Evolutionary conservation across 306 rosid genomes (phyloP).

Genomic region (Senna tora): DNA sequence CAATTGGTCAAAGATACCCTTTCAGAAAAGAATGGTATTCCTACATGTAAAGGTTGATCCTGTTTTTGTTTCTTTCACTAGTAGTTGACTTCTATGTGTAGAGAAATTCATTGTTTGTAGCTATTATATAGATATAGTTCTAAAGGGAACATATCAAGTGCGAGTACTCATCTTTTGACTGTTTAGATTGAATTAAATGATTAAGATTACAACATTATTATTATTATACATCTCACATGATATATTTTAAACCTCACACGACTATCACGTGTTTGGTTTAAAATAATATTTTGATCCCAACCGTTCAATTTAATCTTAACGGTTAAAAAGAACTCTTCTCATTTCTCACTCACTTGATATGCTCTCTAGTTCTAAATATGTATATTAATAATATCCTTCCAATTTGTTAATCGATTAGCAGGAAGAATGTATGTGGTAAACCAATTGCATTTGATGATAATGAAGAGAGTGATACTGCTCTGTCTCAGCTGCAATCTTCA

Average conservation of each 20-base stretch:
- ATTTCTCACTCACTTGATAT: no score
- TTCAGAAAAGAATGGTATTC: neutral
- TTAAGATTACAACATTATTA: no score
- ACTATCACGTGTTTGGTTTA: no score
- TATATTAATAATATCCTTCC: neutral
- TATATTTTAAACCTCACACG: no score
- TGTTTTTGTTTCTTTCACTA: neutral
- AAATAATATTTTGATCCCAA: no score
- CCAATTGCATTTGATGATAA: conserved; percentile 65
- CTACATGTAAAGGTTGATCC: neutral
- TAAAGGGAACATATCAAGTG: no score
- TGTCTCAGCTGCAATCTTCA: conserved; percentile 61
- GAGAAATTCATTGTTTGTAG: neutral
- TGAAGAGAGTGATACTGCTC: conserved; percentile 72
- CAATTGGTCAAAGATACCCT: neutral
- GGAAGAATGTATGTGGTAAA: conserved; percentile 65
- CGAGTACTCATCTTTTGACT: no score
- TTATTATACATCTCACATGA: no score
- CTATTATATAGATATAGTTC: neutral
- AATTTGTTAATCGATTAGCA: conserved; percentile 42
- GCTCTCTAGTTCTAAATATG: no score
- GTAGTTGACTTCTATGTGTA: neutral
- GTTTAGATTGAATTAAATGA: no score
- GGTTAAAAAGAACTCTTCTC: no score
- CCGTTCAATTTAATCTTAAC: no score